A percentile compares a stretch with the other conserved stretches of the same genome.
These are phyloP conservation scores for Ulota crispa DNA, from an alignment of 225 moss, liverwort and hornwort genomes.

Conservation along the genomic window DNA sequence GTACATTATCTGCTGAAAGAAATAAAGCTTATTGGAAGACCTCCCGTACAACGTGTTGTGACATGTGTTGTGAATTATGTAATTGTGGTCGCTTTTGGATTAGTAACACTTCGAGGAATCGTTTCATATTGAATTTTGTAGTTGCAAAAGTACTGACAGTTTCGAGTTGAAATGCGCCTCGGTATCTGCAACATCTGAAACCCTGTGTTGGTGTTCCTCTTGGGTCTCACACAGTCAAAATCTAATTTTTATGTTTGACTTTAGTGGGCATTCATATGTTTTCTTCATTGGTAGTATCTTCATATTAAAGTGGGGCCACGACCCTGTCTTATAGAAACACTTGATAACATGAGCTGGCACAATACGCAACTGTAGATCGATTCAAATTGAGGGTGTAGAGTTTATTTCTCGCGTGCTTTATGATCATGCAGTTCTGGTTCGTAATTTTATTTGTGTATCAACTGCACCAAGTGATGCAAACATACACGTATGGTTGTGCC, in stretches of 20 bases:
- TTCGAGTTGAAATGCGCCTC: conserved; percentile 16
- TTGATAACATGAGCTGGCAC: conserved; percentile 15
- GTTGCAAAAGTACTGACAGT: conserved; percentile 7
- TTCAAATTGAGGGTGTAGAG: conserved; percentile 16
- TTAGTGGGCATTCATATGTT: conserved; percentile 7
- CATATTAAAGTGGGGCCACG: neutral
- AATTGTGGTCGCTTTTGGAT: conserved; percentile 25
- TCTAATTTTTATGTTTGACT: neutral
- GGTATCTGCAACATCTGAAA: conserved; percentile 9
- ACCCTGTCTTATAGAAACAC: conserved; percentile 8
- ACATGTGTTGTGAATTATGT: conserved; percentile 17
- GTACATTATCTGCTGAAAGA: conserved; percentile 47
- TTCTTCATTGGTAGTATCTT: neutral
- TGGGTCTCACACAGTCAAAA: conserved; percentile 9
- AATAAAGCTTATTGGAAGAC: conserved; percentile 53
- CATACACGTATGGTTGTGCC: neutral
- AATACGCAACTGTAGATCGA: conserved; percentile 13
- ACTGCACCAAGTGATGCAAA: conserved; percentile 38
- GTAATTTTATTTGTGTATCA: conserved; percentile 9
- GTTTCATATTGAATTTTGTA: conserved; percentile 17
- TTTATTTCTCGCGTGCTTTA: conserved; percentile 14
- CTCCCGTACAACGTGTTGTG: conserved; percentile 24
- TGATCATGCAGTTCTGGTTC: conserved; percentile 10
- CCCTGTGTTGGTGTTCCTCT: conserved; percentile 6
- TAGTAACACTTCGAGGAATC: conserved; percentile 12